Percentiles rank a stretch among this genome's conserved stretches.
Conservation (phyloP, 2,329 filamentous ascomycete species). For the Aureobasidium subglaciale region DNA sequence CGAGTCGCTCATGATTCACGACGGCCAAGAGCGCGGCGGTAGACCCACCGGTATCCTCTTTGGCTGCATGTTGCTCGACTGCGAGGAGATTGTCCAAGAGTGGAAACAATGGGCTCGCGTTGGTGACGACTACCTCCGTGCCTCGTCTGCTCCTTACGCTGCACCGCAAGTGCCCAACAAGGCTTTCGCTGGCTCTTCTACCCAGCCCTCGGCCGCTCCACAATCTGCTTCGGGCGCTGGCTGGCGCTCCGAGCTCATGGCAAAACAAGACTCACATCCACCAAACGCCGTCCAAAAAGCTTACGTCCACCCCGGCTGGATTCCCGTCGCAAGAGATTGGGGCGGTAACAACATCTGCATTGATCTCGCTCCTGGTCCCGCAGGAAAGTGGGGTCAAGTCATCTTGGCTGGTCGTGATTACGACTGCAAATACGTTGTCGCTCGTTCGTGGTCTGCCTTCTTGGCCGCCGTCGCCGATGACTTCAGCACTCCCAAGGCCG, state of each 20-base stretch:
- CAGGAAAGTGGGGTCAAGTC: slow-evolving; percentile 90
- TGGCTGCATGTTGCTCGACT: slow-evolving; percentile 89
- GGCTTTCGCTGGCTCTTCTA: slow-evolving; percentile 57
- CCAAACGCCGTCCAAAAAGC: slow-evolving; percentile 80
- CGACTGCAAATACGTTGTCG: slow-evolving; percentile 95
- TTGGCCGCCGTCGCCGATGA: slow-evolving; percentile 85
- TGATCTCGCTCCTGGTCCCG: slow-evolving; percentile 83
- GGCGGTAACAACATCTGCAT: slow-evolving; percentile 95
- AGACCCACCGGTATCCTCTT: slow-evolving; percentile 89
- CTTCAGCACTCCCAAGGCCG: slow-evolving; percentile 80
- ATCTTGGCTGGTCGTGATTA: slow-evolving; percentile 97
- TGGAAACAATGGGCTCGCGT: slow-evolving; percentile 96
- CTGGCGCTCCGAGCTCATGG: slow-evolving; percentile 79
- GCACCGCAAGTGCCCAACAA: slow-evolving; percentile 63
- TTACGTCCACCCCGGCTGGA: slow-evolving; percentile 92
- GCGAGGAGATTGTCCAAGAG: slow-evolving; percentile 95
- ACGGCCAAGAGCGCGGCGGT: slow-evolving; percentile 94
- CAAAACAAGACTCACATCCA: slow-evolving; percentile 82
- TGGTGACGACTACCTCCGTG: slow-evolving; percentile 72
- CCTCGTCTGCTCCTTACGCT: slow-evolving; percentile 36
- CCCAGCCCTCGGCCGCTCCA: slow-evolving; percentile 59
- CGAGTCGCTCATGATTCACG: slow-evolving; percentile 83
- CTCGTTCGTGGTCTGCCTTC: slow-evolving; percentile 84
- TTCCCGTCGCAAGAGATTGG: slow-evolving; percentile 93
- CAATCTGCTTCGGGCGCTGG: slow-evolving; percentile 26